Percentiles rank a stretch among this genome's conserved stretches.
phyloP scores from a whole-genome alignment of 768 basidiomycete genomes.

The Mycena polygramma region DNA sequence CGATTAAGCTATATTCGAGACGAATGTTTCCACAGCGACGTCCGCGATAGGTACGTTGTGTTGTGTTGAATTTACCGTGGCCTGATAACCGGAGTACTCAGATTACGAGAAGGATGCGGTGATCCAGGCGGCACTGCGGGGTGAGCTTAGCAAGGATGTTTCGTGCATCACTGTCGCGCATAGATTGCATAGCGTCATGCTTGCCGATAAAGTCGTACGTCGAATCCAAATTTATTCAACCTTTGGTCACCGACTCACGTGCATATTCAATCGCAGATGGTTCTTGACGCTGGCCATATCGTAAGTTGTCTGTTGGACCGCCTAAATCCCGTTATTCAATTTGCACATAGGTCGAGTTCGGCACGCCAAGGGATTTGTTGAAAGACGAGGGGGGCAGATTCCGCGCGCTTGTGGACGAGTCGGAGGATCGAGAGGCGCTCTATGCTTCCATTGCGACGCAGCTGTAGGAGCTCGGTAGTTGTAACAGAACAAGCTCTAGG shows the following conservation, averaged over 20 bases:
- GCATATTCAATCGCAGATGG: constrained; percentile 42
- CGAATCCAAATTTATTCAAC: constrained; percentile 35
- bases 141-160: constrained; percentile 47
- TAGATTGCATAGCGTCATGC: constrained; percentile 49
- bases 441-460: constrained; percentile 35
- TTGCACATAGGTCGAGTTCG: constrained; percentile 61
- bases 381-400: constrained; percentile 63
- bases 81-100: background rate
- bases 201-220: constrained; percentile 45
- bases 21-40: constrained; percentile 12
- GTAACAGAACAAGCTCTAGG: too few relatives aligned
- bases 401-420: constrained; percentile 68
- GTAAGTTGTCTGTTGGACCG: constrained; percentile 21
- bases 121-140: constrained; percentile 57
- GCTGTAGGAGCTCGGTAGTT: too few relatives aligned
- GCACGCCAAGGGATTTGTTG: constrained; percentile 64
- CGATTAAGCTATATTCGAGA: too few relatives aligned
- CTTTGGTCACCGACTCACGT: constrained; percentile 25
- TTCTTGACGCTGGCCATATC: constrained; percentile 58
- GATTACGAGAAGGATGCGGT: constrained; percentile 51
- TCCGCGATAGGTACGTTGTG: constrained; percentile 24
- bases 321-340: background rate
- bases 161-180: constrained; percentile 44
- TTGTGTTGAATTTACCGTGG: background rate
- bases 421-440: constrained; percentile 62